phyloP scores from a whole-genome alignment of 148 eudicot species.

The Chenopodium suecicum region DNA sequence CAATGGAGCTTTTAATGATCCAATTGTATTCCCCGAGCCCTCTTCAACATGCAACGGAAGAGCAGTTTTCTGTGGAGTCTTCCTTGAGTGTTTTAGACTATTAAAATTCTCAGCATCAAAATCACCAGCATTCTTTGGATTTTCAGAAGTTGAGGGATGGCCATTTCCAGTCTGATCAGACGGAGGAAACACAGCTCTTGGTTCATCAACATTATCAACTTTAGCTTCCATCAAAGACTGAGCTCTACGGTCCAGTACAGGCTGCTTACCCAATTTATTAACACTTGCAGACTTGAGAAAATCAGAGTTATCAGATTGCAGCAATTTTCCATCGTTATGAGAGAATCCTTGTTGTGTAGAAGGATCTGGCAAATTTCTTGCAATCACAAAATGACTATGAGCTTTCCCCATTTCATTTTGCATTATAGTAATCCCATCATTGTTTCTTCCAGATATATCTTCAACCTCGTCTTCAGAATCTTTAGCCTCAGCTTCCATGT shows the following conservation, averaged over 20 bases:
- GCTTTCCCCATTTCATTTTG: conserved; percentile 24
- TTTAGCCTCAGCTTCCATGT: conserved; percentile 75
- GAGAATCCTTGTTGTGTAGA: conserved; percentile 35
- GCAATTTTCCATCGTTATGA: conserved; percentile 20
- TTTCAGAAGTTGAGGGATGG: conserved; percentile 30
- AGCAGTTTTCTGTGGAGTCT: conserved; percentile 39
- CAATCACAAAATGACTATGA: conserved; percentile 22
- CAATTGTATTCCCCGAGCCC: conserved; percentile 24
- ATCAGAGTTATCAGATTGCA: conserved; percentile 27
- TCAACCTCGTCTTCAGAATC: conserved; percentile 82
- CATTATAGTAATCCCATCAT: conserved; percentile 28
- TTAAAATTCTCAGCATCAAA: conserved; percentile 30
- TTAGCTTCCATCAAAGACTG: conserved; percentile 26
- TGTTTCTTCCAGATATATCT: conserved; percentile 21
- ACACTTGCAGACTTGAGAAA: conserved; percentile 13
- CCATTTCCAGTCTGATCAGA: conserved; percentile 29
- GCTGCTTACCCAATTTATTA: conserved; percentile 25
- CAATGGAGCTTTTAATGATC: conserved; percentile 18
- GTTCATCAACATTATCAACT: conserved; percentile 17
- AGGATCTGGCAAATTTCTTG: conserved; percentile 20
- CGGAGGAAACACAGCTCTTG: neutral
- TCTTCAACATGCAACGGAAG: conserved; percentile 22
- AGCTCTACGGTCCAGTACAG: conserved; percentile 18
- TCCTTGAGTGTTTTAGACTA: conserved; percentile 33
- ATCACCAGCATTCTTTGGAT: conserved; percentile 34